Base-by-base conservation (phyloP, 164 flowering plant genomes). In the Hamamelis virginiana region DNA sequence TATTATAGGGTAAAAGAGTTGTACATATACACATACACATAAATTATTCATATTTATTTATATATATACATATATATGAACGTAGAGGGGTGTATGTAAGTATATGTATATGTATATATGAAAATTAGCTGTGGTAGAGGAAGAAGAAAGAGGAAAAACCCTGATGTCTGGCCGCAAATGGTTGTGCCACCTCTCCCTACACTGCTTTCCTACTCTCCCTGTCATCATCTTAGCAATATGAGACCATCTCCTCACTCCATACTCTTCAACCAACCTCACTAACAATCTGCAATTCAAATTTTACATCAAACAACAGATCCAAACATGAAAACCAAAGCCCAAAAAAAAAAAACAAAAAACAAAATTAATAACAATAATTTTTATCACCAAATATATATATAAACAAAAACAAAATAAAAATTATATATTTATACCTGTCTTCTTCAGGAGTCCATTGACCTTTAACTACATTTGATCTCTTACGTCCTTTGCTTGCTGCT, bases 131-230 rank as follows among this genome's bases (percentile, higher is more conserved):
- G 8, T 13, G 1, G 44, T 56, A 18, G 14, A 27, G 53, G 59
- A 53, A 41, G 50, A 5, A 41, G 8, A 38, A 9, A 41, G 15
- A 12, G 56, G n/a, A 18, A 18, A 51, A 22, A 80, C 88, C 86
- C 70, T 86, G 66, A 86, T 80, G 43, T 84, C 76, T 0, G 86
- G 90, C 28, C 80, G 66, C 18, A 86, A 58, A 75, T 84, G 86
- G 64, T 84, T 84, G 59, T 80, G 76, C 90, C 90, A 86, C 69
- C 90, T 73, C 74, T 84, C 90, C 51, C 90, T 68, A 43, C 90
- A 86, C 38, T 86, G 86, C 68, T 86, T 86, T 13, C 88, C 90
- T 0, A 77, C 70, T 55, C 90, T 70, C 5, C 84, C 83, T 1
- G 16, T n/a, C 2, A 86, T 62, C 74, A 60, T 64, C 19, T 65